These are phyloP conservation scores for Lignosus rhinocerotis DNA, from an alignment of 1,284 basidiomycete genomes.

Conservation along the genomic window DNA sequence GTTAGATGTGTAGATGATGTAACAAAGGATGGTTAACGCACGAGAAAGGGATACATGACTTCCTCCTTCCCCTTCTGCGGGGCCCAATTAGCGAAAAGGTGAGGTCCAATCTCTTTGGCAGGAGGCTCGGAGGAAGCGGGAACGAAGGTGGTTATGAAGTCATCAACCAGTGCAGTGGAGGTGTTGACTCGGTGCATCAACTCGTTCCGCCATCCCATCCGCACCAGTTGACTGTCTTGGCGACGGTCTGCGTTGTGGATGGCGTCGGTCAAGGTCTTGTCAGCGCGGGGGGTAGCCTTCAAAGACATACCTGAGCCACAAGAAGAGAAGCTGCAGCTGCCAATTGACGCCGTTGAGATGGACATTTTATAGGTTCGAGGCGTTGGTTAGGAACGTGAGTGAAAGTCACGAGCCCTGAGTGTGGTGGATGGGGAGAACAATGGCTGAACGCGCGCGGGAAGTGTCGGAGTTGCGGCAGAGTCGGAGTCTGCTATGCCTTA, in stretches of 20 bases:
- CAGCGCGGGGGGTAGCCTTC: background rate
- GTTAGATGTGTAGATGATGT: background rate
- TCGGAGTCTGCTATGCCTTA: too few species aligned
- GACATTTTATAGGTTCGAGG: conserved; percentile 5
- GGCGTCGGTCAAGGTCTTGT: background rate
- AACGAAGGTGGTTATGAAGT: background rate
- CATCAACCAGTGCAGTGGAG: background rate
- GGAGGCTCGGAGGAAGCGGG: background rate
- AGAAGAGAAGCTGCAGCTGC: background rate
- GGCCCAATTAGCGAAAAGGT: background rate
- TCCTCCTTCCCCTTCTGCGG: background rate
- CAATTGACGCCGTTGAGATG: conserved; percentile 3
- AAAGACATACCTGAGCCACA: conserved; percentile 8
- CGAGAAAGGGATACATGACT: background rate
- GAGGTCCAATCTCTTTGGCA: background rate
- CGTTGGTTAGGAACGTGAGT: background rate
- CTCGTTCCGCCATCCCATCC: background rate
- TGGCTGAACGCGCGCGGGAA: background rate
- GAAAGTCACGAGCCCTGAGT: background rate
- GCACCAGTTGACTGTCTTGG: background rate
- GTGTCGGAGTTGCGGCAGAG: too few species aligned
- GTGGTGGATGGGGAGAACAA: background rate
- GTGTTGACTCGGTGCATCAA: background rate
- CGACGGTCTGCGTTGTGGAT: background rate
- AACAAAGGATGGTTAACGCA: background rate